Evolutionary conservation across 129 eudicot genomes (phyloP), one percentile per base, ranked within the genome.

Genomic region (Flaveria brownii): DNA sequence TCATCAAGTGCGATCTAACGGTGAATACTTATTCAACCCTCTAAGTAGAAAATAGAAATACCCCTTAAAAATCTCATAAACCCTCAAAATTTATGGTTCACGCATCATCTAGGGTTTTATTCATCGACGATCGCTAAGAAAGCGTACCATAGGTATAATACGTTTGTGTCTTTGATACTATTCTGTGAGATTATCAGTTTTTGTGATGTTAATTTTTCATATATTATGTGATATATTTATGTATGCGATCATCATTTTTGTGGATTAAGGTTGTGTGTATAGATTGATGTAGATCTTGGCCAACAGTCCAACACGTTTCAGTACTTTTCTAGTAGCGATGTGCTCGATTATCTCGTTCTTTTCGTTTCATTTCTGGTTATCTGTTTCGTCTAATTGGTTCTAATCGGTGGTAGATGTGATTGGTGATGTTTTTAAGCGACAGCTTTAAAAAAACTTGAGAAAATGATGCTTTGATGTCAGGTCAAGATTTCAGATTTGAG

Each of bases 91-190:
- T 36, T 5, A 5, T 36, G 41, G 41, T 36, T 36, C 8, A 36
- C 41, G 41, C 41, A 36, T 36, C 8, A 36, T 42, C 80, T 85
- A 85, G 89, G 89, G 89, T 85, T 85, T 82, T 74, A 85, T 81
- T 59, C 84, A 64, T 65, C 59, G 41, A 42, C 67, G 43, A 68
- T 42, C 73, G 18, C 74, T 65, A 78, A 13, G 68, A n/a, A n/a
- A 36, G 30, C 15, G 56, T 18, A 51, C 18, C 46, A 71, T 54
- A 79, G 86, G 84, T 85, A 80, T 85, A 80, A 60, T 30, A 17
- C 76, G 6, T 64, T 59, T 26, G 9, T n/a, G n/a, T 59, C 15
- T 15, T 16, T 50, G 9, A 56, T 16, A 1, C 12, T 33, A 73
- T 26, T 59, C 33, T 45, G 1, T 45, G 47, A 28, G 45, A 73